Evolutionary conservation across 2,329 filamentous ascomycete species (phyloP).

Genomic region (Clonostachys rosea): DNA sequence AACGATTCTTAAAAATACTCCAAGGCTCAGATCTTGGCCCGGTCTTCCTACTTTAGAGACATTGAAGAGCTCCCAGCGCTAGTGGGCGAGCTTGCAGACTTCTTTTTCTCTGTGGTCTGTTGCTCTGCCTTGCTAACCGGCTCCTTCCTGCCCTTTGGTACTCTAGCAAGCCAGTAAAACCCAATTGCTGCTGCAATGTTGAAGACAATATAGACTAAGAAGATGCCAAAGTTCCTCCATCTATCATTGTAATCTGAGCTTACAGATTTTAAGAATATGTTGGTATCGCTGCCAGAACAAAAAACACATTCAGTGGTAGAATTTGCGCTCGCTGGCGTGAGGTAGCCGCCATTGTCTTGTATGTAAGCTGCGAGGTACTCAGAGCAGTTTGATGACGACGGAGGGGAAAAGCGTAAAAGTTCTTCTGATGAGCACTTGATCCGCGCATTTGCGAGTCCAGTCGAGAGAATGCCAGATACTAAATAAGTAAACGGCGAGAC

Average conservation of each 20-base stretch:
- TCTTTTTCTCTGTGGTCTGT: too few relatives aligned
- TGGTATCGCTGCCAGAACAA: constrained; percentile 38
- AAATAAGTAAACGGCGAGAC: constrained; percentile 73
- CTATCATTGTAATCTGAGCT: constrained; percentile 44
- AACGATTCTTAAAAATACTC: too few relatives aligned
- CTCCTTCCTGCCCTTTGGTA: constrained; percentile 1
- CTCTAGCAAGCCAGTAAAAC: constrained; percentile 12
- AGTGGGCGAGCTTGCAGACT: too few relatives aligned
- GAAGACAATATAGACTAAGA: constrained; percentile 48
- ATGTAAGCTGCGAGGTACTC: constrained; percentile 48
- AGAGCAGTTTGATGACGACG: constrained; percentile 44
- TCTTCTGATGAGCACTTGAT: constrained; percentile 63
- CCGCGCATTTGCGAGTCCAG: constrained; percentile 54
- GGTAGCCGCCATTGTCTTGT: constrained; percentile 41
- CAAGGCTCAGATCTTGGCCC: too few relatives aligned
- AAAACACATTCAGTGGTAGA: constrained; percentile 36
- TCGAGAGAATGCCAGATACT: constrained; percentile 59
- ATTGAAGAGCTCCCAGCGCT: too few relatives aligned
- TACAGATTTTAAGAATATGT: constrained; percentile 35
- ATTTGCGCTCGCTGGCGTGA: constrained; percentile 15
- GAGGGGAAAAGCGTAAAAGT: constrained; percentile 56
- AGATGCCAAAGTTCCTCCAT: constrained; percentile 59
- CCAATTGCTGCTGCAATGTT: constrained; percentile 42
- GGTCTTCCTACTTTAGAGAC: too few relatives aligned
- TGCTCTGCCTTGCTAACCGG: too few relatives aligned